These are phyloP conservation scores for Xylaria venustula DNA, from an alignment of 495 filamentous ascomycete genomes.

Conservation along the genomic window DNA sequence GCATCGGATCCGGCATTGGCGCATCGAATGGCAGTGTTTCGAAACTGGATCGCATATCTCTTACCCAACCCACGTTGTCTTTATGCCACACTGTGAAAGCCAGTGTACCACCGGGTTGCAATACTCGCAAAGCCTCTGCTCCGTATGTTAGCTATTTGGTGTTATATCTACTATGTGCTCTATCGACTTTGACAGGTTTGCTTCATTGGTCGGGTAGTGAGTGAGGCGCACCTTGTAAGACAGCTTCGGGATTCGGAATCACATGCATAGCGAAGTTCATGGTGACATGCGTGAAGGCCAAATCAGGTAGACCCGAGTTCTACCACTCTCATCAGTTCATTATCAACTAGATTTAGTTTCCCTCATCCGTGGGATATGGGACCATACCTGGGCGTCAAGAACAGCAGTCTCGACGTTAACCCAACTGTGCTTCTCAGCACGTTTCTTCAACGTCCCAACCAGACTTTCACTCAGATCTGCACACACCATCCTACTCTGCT, in stretches of 20 bases:
- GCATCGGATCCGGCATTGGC: slow-evolving; percentile 24
- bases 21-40: slow-evolving; percentile 38
- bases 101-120: slow-evolving; percentile 38
- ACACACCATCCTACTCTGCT: slow-evolving; percentile 37
- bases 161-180: not conserved
- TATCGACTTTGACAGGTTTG: too few relatives aligned
- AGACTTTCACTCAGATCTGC: slow-evolving; percentile 35
- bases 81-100: slow-evolving; percentile 41
- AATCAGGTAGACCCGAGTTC: slow-evolving; percentile 28
- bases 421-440: slow-evolving; percentile 31
- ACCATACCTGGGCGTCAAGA: slow-evolving; percentile 40
- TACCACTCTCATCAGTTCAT: slow-evolving; percentile 17
- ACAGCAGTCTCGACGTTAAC: slow-evolving; percentile 28
- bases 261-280: slow-evolving; percentile 45
- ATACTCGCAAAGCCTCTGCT: slow-evolving; percentile 37
- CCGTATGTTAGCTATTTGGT: not conserved
- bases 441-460: slow-evolving; percentile 29
- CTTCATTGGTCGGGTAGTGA: not conserved
- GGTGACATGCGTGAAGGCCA: slow-evolving; percentile 38
- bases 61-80: slow-evolving; percentile 23
- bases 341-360: too few relatives aligned
- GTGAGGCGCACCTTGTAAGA: slow-evolving; percentile 32
- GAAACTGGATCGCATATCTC: slow-evolving; percentile 34
- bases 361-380: not conserved
- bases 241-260: slow-evolving; percentile 38